Conservation (phyloP, 1,139 yeast genomes). For the Debaryomyces psychrophilus region DNA sequence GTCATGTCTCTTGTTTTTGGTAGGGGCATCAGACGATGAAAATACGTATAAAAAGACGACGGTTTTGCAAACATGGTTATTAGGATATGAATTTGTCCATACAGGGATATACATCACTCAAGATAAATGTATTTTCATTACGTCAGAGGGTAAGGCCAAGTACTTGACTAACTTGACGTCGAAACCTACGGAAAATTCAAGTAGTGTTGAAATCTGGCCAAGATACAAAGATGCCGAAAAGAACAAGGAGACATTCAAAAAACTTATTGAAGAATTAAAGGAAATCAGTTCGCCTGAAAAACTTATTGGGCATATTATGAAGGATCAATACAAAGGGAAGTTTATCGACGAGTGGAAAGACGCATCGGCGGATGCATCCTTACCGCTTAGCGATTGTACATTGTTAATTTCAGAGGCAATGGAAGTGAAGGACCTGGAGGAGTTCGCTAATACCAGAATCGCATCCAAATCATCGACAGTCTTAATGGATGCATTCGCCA, state of each 20-base stretch:
- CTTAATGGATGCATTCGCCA: slow-evolving; percentile 81
- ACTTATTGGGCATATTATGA: slow-evolving; percentile 64
- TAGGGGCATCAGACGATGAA: slow-evolving; percentile 80
- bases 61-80: slow-evolving; percentile 85
- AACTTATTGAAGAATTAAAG: slow-evolving; percentile 56
- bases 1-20: slow-evolving; percentile 64
- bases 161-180: slow-evolving; percentile 61
- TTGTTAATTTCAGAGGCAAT: slow-evolving; percentile 57
- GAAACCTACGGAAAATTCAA: slow-evolving; percentile 40
- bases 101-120: slow-evolving; percentile 72
- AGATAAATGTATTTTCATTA: slow-evolving; percentile 65
- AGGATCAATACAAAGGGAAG: slow-evolving; percentile 81
- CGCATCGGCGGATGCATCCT: slow-evolving; percentile 47
- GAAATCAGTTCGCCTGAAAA: slow-evolving; percentile 37
- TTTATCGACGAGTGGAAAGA: slow-evolving; percentile 80
- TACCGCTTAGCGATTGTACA: slow-evolving; percentile 57
- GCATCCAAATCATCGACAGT: slow-evolving; percentile 82
- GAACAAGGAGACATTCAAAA: slow-evolving; percentile 65
- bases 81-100: slow-evolving; percentile 95
- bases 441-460: slow-evolving; percentile 61
- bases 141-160: slow-evolving; percentile 87
- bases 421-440: slow-evolving; percentile 82
- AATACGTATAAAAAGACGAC: slow-evolving; percentile 91
- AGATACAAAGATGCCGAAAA: slow-evolving; percentile 83
- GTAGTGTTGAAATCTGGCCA: slow-evolving; percentile 67